Base-by-base conservation (phyloP, 352 stramenopile species). In the Pythium grandisporangium region DNA sequence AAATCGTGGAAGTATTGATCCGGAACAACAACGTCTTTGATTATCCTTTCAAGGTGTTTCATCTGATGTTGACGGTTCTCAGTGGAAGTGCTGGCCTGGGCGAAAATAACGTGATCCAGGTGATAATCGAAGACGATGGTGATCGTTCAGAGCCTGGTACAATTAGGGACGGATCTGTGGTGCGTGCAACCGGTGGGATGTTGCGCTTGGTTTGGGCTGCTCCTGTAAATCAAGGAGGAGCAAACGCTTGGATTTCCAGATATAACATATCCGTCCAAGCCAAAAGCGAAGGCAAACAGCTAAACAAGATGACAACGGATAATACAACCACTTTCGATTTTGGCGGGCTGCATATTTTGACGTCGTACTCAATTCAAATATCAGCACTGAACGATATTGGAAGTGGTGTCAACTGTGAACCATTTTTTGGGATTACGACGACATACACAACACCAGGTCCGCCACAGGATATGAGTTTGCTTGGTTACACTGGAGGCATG, bases 41-140 rank as follows among this genome's bases (percentile, higher is more conserved):
- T 20, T 83, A 58, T 23, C 72, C 72, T 11, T 62, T 58, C 37
- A 56, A 75, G 41, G 61, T 53, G 6, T 80, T 82, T 27, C 44
- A 54, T 12, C 55, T 85, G 0, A 32, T 30, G 0, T 38, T 83
- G 2, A 37, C 39, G 23, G 48, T 68, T 4, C n/a, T 39, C 3
- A 48, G 40, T 20, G 69, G 69, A 4, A 60, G 51, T 7, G 61
- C 34, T 7, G 36, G 21, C 6, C 45, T 82, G 16, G 72, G 69
- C 10, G 12, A 22, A 2, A 53, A 61, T 5, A 51, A 16, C 1
- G 37, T 63, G 7, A 41, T 75, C 10, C 30, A 33, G 23, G 42
- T 83, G 30, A 64, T 51, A 0, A 61, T 83, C 4, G 23, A 48
- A 16, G 69, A 85, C 47, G 61, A 85, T 29, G 62, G 68, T 2